A percentile compares a stretch with the other conserved stretches of the same genome.
phyloP scores from a whole-genome alignment of 768 basidiomycete genomes.

The Botryobasidium botryosum region DNA sequence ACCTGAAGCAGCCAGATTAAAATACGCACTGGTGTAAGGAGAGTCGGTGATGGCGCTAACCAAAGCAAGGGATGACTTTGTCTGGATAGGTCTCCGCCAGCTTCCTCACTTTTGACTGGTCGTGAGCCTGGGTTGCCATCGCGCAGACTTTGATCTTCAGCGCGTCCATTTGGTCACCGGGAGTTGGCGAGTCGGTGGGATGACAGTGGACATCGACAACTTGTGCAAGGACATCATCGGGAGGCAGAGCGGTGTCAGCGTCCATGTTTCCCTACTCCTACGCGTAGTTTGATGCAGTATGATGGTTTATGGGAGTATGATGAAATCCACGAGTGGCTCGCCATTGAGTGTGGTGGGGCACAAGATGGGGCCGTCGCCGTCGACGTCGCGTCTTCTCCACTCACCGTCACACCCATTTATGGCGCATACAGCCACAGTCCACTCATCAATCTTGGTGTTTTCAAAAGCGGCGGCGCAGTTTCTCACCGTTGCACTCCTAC shows the following conservation, averaged over 20 bases:
- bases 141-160: constrained; percentile 58
- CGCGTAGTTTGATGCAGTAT: no score
- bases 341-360: no score
- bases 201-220: constrained; percentile 85
- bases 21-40: not conserved
- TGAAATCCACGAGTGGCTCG: no score
- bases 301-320: no score
- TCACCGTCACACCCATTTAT: no score
- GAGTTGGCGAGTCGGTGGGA: constrained; percentile 58
- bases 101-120: constrained; percentile 54
- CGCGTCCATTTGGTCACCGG: constrained; percentile 31
- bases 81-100: constrained; percentile 43
- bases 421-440: no score
- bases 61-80: constrained; percentile 69
- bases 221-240: constrained; percentile 34
- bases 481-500: no score
- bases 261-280: no score
- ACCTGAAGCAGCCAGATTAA: constrained; percentile 28
- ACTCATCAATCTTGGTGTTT: no score
- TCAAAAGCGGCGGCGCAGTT: no score
- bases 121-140: constrained; percentile 39
- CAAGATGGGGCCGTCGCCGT: no score
- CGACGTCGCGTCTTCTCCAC: no score
- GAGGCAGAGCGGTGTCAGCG: not conserved
- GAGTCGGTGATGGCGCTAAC: constrained; percentile 28